These are phyloP conservation scores for Astraeus odoratus DNA, from an alignment of 768 basidiomycete genomes.

Conservation along the genomic window DNA sequence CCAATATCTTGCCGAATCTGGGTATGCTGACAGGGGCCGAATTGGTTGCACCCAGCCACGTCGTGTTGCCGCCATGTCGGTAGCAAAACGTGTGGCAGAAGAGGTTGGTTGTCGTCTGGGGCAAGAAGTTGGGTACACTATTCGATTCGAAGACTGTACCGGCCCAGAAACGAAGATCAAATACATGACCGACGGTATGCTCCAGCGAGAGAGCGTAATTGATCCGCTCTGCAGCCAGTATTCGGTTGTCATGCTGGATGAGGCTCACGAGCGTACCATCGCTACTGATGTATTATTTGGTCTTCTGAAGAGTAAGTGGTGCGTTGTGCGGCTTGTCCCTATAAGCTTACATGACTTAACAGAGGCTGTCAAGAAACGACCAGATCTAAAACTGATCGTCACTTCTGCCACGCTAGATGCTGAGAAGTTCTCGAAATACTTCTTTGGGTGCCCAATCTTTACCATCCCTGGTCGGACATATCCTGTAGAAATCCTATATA, in stretches of 20 bases:
- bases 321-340: background rate
- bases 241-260: conserved; percentile 96
- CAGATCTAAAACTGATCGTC: conserved; percentile 96
- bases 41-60: conserved; percentile 98
- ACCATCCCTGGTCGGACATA: conserved; percentile 99
- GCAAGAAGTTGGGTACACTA: conserved; percentile 96
- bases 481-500: conserved; percentile 97
- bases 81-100: conserved; percentile 96
- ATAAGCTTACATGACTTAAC: conserved; percentile 16
- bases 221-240: conserved; percentile 92
- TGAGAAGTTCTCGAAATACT: conserved; percentile 99
- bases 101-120: conserved; percentile 97
- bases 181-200: conserved; percentile 99
- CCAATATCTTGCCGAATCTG: conserved; percentile 94
- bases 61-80: conserved; percentile 99
- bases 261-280: conserved; percentile 97
- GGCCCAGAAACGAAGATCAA: conserved; percentile 98
- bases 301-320: conserved; percentile 58
- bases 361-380: conserved; percentile 93
- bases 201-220: conserved; percentile 93
- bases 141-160: conserved; percentile 99
- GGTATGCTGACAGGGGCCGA: conserved; percentile 82
- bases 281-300: conserved; percentile 98
- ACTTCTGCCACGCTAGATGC: conserved; percentile 99
- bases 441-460: conserved; percentile 98